Evolutionary conservation across 306 rosid genomes (phyloP).

Genomic region (Gillenia trifoliata): DNA sequence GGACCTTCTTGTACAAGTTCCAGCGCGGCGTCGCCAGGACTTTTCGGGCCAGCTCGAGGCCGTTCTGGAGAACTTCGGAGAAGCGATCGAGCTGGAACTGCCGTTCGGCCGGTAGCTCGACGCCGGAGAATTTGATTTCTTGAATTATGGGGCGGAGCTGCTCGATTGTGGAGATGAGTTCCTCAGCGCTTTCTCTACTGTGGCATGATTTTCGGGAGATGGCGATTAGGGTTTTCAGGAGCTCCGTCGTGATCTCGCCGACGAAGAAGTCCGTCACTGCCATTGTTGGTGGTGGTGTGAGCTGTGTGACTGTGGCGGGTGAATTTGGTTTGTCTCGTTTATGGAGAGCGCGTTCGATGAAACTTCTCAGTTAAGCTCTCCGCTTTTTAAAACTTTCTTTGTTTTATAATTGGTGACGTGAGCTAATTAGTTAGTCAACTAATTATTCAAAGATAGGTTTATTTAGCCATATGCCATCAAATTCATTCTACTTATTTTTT

Average conservation of each 20-base stretch:
- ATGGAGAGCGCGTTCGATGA: background rate
- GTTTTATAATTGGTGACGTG: background rate
- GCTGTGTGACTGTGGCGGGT: background rate
- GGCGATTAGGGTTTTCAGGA: constrained; percentile 39
- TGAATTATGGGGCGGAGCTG: constrained; percentile 49
- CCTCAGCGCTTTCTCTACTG: constrained; percentile 59
- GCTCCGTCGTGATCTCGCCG: constrained; percentile 81
- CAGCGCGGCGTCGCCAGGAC: constrained; percentile 52
- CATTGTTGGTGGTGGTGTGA: constrained; percentile 26
- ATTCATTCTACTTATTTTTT: no score
- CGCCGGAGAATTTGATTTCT: constrained; percentile 81
- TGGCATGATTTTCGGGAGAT: constrained; percentile 49
- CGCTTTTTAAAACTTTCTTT: background rate
- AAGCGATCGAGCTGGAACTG: constrained; percentile 62
- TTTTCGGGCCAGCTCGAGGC: constrained; percentile 57
- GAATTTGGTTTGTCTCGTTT: background rate
- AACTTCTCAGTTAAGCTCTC: background rate
- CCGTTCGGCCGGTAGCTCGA: constrained; percentile 42
- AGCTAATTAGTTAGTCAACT: background rate
- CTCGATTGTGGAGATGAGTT: constrained; percentile 25
- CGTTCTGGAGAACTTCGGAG: constrained; percentile 52
- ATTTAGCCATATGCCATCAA: no score
- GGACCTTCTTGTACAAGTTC: constrained; percentile 75
- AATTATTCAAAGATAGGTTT: background rate
- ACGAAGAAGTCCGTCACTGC: constrained; percentile 68